Evolutionary conservation across 345 rosid genomes (phyloP).

Genomic region (Eucalyptus paniculata): DNA sequence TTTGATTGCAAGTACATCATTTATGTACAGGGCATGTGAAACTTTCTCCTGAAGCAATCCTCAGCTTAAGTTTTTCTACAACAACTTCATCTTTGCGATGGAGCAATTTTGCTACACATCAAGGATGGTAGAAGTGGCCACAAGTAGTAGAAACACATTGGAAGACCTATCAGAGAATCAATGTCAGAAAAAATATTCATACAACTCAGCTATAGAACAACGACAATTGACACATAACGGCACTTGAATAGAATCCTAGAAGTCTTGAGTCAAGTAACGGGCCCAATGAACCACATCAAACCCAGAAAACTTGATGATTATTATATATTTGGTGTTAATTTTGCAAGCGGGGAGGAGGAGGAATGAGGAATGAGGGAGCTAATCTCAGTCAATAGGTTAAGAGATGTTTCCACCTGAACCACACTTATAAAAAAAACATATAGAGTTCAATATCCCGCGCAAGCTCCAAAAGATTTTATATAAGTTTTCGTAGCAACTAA

Average conservation of each 20-base stretch:
- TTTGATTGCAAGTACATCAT: conserved; percentile 54
- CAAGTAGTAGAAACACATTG: conserved; percentile 77
- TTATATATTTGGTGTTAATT: background rate
- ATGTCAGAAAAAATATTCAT: background rate
- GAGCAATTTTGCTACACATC: conserved; percentile 53
- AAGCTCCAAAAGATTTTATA: background rate
- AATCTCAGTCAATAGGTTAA: background rate
- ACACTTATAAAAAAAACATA: background rate
- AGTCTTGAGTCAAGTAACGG: background rate
- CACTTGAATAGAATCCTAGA: background rate
- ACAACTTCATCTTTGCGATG: conserved; percentile 33
- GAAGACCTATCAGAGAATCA: conserved; percentile 42
- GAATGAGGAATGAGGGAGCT: background rate
- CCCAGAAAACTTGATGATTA: background rate
- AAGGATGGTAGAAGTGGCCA: conserved; percentile 79
- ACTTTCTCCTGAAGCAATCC: conserved; percentile 42
- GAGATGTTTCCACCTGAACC: background rate
- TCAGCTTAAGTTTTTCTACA: conserved; percentile 37
- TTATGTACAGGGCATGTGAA: conserved; percentile 82
- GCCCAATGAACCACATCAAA: background rate
- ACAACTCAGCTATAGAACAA: background rate
- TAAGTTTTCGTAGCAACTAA: background rate
- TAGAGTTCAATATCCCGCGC: background rate
- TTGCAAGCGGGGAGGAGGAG: background rate
- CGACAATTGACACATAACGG: background rate